Evolutionary conservation across 352 stramenopile species (phyloP).

Genomic region (Lagenidium giganteum): DNA sequence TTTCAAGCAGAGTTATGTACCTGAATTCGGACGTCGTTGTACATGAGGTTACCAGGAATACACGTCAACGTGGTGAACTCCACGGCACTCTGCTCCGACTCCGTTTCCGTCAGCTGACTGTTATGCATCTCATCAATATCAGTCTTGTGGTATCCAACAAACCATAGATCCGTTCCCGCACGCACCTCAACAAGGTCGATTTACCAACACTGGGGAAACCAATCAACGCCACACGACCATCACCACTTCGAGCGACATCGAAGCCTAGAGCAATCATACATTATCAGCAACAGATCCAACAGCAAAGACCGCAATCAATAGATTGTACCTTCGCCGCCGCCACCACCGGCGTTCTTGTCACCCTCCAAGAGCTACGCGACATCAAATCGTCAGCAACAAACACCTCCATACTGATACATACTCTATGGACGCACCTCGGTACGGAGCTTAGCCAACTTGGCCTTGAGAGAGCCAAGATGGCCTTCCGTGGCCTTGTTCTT

Average conservation of each 20-base stretch:
- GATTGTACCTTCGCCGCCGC: conserved; percentile 66
- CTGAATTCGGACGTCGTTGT: conserved; percentile 96
- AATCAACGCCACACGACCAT: conserved; percentile 97
- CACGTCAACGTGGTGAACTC: conserved; percentile 99
- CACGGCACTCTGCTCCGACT: conserved; percentile 95
- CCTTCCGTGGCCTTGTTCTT: conserved; percentile 97
- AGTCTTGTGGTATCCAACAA: too few species aligned
- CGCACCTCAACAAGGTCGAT: conserved; percentile 79
- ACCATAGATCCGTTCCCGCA: too few species aligned
- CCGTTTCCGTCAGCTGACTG: conserved; percentile 94
- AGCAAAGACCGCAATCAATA: not conserved
- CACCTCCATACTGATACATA: not conserved
- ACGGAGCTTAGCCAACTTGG: conserved; percentile 98
- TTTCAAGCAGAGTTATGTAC: conserved; percentile 14
- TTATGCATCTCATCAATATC: not conserved
- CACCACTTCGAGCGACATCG: conserved; percentile 92
- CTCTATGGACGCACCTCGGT: conserved; percentile 70
- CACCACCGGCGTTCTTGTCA: conserved; percentile 58
- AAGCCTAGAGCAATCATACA: conserved; percentile 60
- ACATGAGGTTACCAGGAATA: conserved; percentile 95
- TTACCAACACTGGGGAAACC: conserved; percentile 90
- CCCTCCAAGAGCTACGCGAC: conserved; percentile 65
- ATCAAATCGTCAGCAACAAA: conserved; percentile 3
- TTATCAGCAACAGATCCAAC: not conserved
- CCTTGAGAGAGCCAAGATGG: conserved; percentile 94